phyloP scores from a whole-genome alignment of 2,329 filamentous ascomycete genomes.

The Aciculosporium take region DNA sequence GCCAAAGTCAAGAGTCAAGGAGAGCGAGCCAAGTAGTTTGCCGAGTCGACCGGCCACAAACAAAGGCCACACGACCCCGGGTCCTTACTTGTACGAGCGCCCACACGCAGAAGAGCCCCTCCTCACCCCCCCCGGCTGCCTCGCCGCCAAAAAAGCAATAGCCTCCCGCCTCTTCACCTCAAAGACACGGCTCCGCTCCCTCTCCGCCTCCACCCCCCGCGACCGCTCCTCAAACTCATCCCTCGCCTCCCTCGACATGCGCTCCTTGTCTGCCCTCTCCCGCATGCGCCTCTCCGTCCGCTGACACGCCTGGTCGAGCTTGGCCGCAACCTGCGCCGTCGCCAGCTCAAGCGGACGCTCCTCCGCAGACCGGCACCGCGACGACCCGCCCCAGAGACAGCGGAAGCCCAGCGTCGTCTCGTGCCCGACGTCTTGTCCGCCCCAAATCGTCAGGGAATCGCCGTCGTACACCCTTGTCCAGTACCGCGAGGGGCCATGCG shows the following conservation, averaged over 20 bases:
- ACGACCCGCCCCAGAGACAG: constrained; percentile 43
- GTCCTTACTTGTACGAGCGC: too few species aligned
- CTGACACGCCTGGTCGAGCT: constrained; percentile 34
- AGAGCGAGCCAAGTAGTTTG: too few species aligned
- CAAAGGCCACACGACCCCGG: too few species aligned
- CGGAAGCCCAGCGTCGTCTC: constrained; percentile 35
- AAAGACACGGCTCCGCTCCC: constrained; percentile 34
- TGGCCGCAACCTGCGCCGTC: constrained; percentile 23
- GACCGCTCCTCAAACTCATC: constrained; percentile 29
- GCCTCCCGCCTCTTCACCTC: constrained; percentile 34
- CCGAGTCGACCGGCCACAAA: too few species aligned
- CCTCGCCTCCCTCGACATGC: constrained; percentile 28
- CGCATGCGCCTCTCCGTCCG: constrained; percentile 30
- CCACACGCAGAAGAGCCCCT: too few species aligned
- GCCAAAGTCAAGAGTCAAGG: too few species aligned
- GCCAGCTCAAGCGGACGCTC: constrained; percentile 20
- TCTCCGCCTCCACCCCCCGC: constrained; percentile 29
- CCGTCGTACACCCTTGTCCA: constrained; percentile 63
- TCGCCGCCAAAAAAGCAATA: constrained; percentile 23
- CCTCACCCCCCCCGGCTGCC: constrained; percentile 10
- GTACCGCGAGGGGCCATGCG: constrained; percentile 37
- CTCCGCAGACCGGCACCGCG: constrained; percentile 21
- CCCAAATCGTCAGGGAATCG: constrained; percentile 63
- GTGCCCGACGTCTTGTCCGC: constrained; percentile 25
- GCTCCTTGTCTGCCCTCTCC: constrained; percentile 25